phyloP scores from a whole-genome alignment of 2,329 filamentous ascomycete genomes.

The Elsinoe ampelina region DNA sequence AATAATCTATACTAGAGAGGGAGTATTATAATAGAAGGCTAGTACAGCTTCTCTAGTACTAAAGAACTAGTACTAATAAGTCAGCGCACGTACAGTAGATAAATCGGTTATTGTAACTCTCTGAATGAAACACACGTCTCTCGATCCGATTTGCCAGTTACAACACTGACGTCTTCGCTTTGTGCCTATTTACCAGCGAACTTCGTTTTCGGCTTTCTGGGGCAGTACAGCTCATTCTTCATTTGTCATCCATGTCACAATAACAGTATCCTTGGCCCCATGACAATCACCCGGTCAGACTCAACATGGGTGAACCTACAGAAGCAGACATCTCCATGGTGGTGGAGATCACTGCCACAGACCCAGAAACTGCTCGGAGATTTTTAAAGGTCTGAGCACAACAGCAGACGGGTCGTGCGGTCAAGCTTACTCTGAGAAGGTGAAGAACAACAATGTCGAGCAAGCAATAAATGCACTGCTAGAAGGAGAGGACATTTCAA shows the following conservation, averaged over 20 bases:
- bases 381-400: slow-evolving; percentile 23
- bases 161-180: slow-evolving; percentile 1
- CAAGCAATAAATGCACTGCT: slow-evolving; percentile 24
- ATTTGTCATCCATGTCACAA: not conserved
- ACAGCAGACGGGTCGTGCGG: not conserved
- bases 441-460: slow-evolving; percentile 25
- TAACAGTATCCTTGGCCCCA: not conserved
- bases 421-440: slow-evolving; percentile 17
- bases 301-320: slow-evolving; percentile 19
- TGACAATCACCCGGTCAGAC: not conserved
- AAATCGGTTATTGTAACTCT: too few species aligned
- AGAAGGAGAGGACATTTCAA: slow-evolving; percentile 25
- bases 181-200: not conserved
- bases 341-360: slow-evolving; percentile 18
- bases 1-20: too few species aligned
- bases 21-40: too few species aligned
- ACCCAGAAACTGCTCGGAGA: slow-evolving; percentile 19
- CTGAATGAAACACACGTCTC: too few species aligned
- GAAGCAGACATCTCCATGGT: slow-evolving; percentile 21
- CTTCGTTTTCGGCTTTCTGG: not conserved
- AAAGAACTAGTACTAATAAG: too few species aligned
- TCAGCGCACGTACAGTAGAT: too few species aligned
- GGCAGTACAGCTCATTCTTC: not conserved
- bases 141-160: too few species aligned
- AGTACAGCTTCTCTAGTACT: too few species aligned